Conservation (phyloP, 352 stramenopile genomes). For the Phytophthora litchii region DNA sequence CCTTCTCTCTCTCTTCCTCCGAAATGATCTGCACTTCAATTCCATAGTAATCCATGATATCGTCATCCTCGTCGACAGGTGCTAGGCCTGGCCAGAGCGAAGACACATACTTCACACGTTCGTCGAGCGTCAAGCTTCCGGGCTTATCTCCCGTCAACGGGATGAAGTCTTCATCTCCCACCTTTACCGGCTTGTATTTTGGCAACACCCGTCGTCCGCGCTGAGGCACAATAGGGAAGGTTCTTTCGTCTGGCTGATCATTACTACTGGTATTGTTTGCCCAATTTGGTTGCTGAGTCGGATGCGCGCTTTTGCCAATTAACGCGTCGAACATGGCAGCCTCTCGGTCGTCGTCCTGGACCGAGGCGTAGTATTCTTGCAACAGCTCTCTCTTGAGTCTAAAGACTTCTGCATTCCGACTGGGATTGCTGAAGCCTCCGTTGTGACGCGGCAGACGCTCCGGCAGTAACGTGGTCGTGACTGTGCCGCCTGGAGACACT, state of each 20-base stretch:
- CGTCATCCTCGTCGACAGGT: constrained; percentile 67
- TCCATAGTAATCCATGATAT: constrained; percentile 81
- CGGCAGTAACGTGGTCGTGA: constrained; percentile 50
- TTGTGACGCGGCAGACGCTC: constrained; percentile 63
- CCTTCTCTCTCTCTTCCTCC: constrained; percentile 61
- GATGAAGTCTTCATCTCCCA: constrained; percentile 53
- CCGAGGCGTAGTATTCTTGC: constrained; percentile 54
- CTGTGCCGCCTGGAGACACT: constrained; percentile 55
- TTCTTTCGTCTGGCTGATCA: constrained; percentile 6
- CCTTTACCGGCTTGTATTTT: constrained; percentile 51
- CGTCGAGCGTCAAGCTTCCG: constrained; percentile 52
- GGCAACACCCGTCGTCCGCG: constrained; percentile 33
- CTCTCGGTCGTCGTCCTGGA: constrained; percentile 41
- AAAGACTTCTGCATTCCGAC: constrained; percentile 71
- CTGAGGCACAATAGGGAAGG: constrained; percentile 8
- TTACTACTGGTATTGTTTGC: constrained; percentile 1
- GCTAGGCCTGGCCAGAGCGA: constrained; percentile 70
- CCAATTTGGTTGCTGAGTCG: constrained; percentile 15
- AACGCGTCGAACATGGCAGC: constrained; percentile 42
- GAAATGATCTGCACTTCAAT: constrained; percentile 77
- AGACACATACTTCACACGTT: constrained; percentile 68
- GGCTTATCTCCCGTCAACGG: constrained; percentile 50
- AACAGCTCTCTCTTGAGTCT: constrained; percentile 70
- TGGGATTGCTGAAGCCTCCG: constrained; percentile 76
- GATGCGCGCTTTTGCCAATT: constrained; percentile 29